Evolutionary conservation across 1,284 basidiomycete species (phyloP), one percentile per base, ranked within the genome.

Genomic region (Neolentinus lepideus): DNA sequence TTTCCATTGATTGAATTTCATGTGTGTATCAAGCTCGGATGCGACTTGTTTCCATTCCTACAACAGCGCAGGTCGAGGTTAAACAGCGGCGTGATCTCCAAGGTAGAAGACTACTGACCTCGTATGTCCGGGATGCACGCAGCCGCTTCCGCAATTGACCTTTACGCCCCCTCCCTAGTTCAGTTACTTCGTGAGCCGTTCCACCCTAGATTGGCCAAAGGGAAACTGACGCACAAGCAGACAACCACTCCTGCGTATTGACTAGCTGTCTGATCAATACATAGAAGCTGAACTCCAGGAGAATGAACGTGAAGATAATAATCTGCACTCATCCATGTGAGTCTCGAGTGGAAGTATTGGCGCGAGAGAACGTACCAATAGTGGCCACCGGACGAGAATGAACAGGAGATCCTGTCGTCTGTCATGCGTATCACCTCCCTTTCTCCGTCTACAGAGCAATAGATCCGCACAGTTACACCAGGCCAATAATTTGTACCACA

Each of bases 1-100:
- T 68, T 97, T 97, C 94, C 95, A 98, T 56, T 88, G 83, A 58
- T 93, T 79, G 63, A 95, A 94, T 10, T 84, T 79, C 45, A 97
- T 75, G 69, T 89, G 88, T 54, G 83, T 77, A 65, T 99, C 96
- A 61, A 98, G 71, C 50, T 79, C 80, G 53, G 81, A 70, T 1
- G 96, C 96, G 0, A 88, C 85, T 35, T 80, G 77, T 67, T 89
- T 92, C 96, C 95, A 98, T 70, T 90, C 83, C 80, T 88, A 58
- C 12, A 52, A 26, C 4, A 8, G 27, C 12, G 14, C 16, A 25
- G 47, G 21, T 26, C 6, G 10, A 26, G 6, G 12, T 3, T 16
- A 4, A 50, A 50, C 47, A 25, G 6, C 27, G 6, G 24, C 12
- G 16, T 26, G 22, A n/a, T 6, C 27, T 10, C 8, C 47, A 4